Conservation (phyloP, 2,329 filamentous ascomycete genomes). For the Cladophialophora chaetospira region DNA sequence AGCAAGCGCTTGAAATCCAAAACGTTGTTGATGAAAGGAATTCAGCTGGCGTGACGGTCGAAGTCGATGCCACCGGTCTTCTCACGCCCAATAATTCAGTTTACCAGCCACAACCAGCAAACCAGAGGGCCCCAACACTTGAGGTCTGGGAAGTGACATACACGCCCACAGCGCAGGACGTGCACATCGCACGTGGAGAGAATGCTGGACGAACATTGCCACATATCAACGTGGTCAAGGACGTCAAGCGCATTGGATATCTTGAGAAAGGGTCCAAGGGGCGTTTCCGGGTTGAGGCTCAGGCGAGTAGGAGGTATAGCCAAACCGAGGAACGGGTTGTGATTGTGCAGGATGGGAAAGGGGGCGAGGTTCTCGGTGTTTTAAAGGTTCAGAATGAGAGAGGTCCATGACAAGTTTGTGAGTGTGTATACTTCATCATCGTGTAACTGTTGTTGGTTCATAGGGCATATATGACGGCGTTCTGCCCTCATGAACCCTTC, state of each 20-base stretch:
- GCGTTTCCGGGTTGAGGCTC: background rate
- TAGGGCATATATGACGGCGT: too few relatives aligned
- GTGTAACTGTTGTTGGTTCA: background rate
- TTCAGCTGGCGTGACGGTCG: background rate
- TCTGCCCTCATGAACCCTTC: too few relatives aligned
- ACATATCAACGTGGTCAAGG: slow-evolving; percentile 15
- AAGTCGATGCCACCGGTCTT: slow-evolving; percentile 1
- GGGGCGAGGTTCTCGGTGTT: background rate
- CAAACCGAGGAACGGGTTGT: slow-evolving; percentile 39
- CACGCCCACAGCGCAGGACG: slow-evolving; percentile 3
- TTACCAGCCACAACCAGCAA: background rate
- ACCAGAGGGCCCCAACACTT: background rate
- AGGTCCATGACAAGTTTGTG: background rate
- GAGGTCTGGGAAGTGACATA: slow-evolving; percentile 11
- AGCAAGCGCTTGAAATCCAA: too few relatives aligned
- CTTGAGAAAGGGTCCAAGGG: background rate
- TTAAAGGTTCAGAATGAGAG: background rate
- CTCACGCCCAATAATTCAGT: background rate
- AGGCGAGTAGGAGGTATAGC: background rate
- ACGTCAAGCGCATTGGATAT: slow-evolving; percentile 2
- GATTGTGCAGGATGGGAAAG: slow-evolving; percentile 12
- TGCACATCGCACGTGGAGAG: slow-evolving; percentile 6
- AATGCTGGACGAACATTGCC: slow-evolving; percentile 11
- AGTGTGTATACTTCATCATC: background rate
- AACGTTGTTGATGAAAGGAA: background rate